Base-by-base conservation (phyloP, 768 basidiomycete genomes). In the Sporobolomyces pararoseus region DNA sequence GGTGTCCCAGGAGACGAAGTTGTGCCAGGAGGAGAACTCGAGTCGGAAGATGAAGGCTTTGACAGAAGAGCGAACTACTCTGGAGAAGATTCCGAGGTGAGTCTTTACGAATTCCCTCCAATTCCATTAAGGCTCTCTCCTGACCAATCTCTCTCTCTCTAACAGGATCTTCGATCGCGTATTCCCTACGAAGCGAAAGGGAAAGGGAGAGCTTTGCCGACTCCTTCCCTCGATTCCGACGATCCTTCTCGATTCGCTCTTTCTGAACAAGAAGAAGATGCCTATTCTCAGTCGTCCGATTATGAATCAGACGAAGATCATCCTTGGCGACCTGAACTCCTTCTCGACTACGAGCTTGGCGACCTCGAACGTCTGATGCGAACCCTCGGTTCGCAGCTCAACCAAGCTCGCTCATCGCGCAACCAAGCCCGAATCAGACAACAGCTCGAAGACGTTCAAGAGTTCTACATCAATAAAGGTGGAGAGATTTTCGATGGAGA, bases 51-150 rank as follows among this genome's bases (percentile, higher is more conserved):
- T 1, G 59, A 46, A 42, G 34, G 44, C 25, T 12, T 39, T 42
- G 59, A 32, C 0, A 4, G 19, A 7, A 27, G 44, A 29, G 54
- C 25, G 25, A 14, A 44, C 10, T 51, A 64, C 57, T 54, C 62
- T 0, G 63, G 53, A 25, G 68, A 70, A 37, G 68, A 70, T 27
- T 70, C 68, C 0, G 68, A 70, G 63, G 68, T 70, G 7, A 27
- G 62, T 25, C 4, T 6, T 21, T 17, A 9, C 39, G 9, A 42
- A 2, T 46, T 31, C 2, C 14, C 6, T 46, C 14, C 5, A 12
- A 14, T 17, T n/a, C n/a, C n/a, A n/a, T n/a, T n/a, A n/a, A n/a
- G n/a, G n/a, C n/a, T n/a, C n/a, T n/a, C n/a, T n/a, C 39, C 39
- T 42, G 39, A 9, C 39, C 39, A 9, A 13, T 25, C 7, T 23